Evolutionary conservation across 202 grass and related monocot genomes (phyloP).

Genomic region (Setaria italica): DNA sequence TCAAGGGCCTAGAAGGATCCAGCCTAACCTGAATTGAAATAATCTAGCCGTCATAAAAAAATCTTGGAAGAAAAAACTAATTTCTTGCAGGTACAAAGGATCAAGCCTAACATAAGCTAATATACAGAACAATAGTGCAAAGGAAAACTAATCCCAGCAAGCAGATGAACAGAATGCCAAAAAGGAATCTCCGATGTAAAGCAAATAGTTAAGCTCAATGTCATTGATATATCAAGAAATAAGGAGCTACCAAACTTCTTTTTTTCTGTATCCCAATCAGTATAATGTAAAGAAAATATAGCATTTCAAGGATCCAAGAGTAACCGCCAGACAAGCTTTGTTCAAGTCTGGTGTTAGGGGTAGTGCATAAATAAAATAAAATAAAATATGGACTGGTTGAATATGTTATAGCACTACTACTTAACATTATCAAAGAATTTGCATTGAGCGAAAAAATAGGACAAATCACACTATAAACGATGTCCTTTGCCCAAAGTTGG

Average conservation of each 20-base stretch:
- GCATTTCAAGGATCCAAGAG: not conserved
- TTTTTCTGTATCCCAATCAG: not conserved
- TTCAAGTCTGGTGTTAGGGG: not conserved
- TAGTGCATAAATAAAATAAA: not conserved
- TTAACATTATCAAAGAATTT: not conserved
- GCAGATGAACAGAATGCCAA: constrained; percentile 1
- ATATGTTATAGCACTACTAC: not conserved
- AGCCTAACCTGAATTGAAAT: constrained; percentile 67
- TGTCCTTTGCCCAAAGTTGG: not conserved
- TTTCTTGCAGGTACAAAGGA: not conserved
- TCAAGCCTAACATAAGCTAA: not conserved
- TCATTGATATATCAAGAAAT: constrained; percentile 11
- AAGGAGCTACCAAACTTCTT: not conserved
- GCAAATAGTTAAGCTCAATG: not conserved
- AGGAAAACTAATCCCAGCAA: not conserved
- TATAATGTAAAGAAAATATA: not conserved
- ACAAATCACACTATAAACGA: not conserved
- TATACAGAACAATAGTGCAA: not conserved
- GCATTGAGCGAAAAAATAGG: not conserved
- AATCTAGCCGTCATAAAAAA: not conserved
- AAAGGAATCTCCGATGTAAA: not conserved
- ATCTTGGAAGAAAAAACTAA: not conserved
- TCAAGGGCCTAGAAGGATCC: constrained; percentile 87
- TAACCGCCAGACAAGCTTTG: not conserved
- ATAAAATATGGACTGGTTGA: not conserved